Conservation (phyloP, 208 protist genomes). For the Trypanosoma melophagium region DNA sequence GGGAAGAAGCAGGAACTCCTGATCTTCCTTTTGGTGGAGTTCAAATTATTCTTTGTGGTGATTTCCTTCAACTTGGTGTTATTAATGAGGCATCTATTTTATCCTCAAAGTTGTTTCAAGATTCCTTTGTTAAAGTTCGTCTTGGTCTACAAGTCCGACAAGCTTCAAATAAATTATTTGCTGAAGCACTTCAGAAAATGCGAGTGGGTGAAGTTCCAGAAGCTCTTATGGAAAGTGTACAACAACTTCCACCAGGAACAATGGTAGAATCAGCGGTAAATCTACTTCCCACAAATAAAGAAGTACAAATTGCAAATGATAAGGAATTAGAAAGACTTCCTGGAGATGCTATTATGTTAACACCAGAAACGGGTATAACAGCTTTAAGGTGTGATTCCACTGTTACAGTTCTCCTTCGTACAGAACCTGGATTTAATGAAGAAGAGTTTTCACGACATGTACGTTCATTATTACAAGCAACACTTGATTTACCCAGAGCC, state of each 20-base stretch:
- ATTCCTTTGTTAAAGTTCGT: slow-evolving; percentile 77
- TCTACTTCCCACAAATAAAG: slow-evolving; percentile 83
- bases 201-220: slow-evolving; percentile 66
- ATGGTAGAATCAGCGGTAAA: slow-evolving; percentile 86
- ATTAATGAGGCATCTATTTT: slow-evolving; percentile 85
- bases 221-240: slow-evolving; percentile 57
- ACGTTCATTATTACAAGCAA: slow-evolving; percentile 74
- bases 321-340: slow-evolving; percentile 63
- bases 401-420: slow-evolving; percentile 80
- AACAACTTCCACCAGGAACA: slow-evolving; percentile 76
- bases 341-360: slow-evolving; percentile 69
- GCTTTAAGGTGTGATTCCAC: slow-evolving; percentile 74
- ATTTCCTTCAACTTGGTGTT: slow-evolving; percentile 91
- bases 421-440: slow-evolving; percentile 67
- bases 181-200: slow-evolving; percentile 72
- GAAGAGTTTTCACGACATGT: slow-evolving; percentile 71
- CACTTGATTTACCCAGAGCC: slow-evolving; percentile 68
- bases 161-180: slow-evolving; percentile 58
- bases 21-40: slow-evolving; percentile 91
- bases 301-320: slow-evolving; percentile 83
- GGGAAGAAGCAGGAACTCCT: slow-evolving; percentile 79
- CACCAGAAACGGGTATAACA: slow-evolving; percentile 79
- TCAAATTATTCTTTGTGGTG: slow-evolving; percentile 92
- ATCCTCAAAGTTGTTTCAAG: slow-evolving; percentile 59
- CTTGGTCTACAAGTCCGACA: slow-evolving; percentile 78